phyloP scores from a whole-genome alignment of 1,284 basidiomycete species.

The Volvariella volvacea region DNA sequence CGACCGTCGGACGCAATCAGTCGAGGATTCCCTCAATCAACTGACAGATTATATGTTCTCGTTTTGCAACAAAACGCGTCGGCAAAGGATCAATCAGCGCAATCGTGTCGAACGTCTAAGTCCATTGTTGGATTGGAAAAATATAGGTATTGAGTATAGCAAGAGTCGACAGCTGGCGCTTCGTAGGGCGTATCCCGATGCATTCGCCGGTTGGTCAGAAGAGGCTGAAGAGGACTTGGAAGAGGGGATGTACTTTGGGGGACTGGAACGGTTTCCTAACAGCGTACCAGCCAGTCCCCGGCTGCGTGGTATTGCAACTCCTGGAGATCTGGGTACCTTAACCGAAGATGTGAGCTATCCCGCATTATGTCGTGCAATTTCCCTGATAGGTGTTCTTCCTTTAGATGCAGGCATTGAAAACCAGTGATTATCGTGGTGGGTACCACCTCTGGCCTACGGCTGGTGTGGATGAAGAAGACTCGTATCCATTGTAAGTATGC shows the following conservation, averaged over 20 bases:
- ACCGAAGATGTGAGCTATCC: constrained; percentile 69
- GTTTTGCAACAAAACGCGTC: constrained; percentile 85
- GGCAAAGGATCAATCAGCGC: constrained; percentile 97
- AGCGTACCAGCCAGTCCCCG: constrained; percentile 87
- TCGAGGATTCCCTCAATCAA: constrained; percentile 87
- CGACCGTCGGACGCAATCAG: constrained; percentile 83
- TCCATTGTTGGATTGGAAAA: constrained; percentile 97
- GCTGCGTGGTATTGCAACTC: constrained; percentile 78
- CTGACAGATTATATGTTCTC: constrained; percentile 69
- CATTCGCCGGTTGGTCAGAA: constrained; percentile 59
- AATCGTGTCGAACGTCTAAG: constrained; percentile 93
- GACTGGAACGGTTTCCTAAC: constrained; percentile 63
- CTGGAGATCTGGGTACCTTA: constrained; percentile 89
- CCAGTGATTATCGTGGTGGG: constrained; percentile 81
- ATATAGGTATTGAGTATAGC: constrained; percentile 93
- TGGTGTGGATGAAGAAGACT: constrained; percentile 82
- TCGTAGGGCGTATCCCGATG: constrained; percentile 91
- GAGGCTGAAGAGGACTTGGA: constrained; percentile 46
- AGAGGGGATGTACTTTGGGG: constrained; percentile 26
- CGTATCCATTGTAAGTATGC: constrained; percentile 73
- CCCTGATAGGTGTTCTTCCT: too few species aligned
- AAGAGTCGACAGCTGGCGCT: constrained; percentile 93
- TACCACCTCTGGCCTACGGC: constrained; percentile 51
- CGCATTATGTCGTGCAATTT: constrained; percentile 1
- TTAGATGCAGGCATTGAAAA: constrained; percentile 80